Evolutionary conservation across 768 basidiomycete species (phyloP).

Genomic region (Naganishia vishniacii): DNA sequence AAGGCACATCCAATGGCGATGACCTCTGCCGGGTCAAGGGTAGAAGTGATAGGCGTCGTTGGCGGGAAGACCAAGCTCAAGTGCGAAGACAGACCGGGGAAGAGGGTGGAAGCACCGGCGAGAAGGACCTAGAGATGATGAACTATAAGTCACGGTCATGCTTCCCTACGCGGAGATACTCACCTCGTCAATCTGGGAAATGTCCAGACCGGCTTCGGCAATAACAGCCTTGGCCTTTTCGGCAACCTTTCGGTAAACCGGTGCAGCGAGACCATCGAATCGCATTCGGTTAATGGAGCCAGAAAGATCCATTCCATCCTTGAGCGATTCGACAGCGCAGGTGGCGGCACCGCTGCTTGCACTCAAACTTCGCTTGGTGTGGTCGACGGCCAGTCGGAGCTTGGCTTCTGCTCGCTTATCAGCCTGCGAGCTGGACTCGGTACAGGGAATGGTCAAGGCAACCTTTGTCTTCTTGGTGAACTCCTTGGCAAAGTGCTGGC

Average conservation of each 20-base stretch:
- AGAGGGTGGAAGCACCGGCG: slow-evolving; percentile 51
- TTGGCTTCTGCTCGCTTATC: slow-evolving; percentile 89
- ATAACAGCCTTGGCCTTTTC: slow-evolving; percentile 47
- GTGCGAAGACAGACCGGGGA: slow-evolving; percentile 50
- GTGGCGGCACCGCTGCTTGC: slow-evolving; percentile 82
- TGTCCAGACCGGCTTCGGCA: slow-evolving; percentile 46
- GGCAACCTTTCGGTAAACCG: slow-evolving; percentile 48
- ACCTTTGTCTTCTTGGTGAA: slow-evolving; percentile 94
- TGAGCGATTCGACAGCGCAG: slow-evolving; percentile 77
- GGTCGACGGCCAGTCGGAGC: slow-evolving; percentile 82
- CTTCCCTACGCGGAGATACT: slow-evolving; percentile 2
- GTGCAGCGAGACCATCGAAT: slow-evolving; percentile 50
- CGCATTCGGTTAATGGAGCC: slow-evolving; percentile 56
- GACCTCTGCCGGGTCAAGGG: slow-evolving; percentile 51
- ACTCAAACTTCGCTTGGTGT: slow-evolving; percentile 86
- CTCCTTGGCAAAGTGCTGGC: slow-evolving; percentile 88
- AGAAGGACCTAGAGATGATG: slow-evolving; percentile 44
- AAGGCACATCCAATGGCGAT: slow-evolving; percentile 52
- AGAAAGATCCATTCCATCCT: slow-evolving; percentile 86
- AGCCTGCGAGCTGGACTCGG: slow-evolving; percentile 56
- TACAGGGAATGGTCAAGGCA: slow-evolving; percentile 57
- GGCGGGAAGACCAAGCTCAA: slow-evolving; percentile 48
- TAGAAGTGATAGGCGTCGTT: slow-evolving; percentile 46
- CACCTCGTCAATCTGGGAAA: slow-evolving; percentile 50
- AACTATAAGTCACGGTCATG: not conserved